These are phyloP conservation scores for Scalesia atractyloides DNA, from an alignment of 129 eudicot genomes.

Conservation along the genomic window DNA sequence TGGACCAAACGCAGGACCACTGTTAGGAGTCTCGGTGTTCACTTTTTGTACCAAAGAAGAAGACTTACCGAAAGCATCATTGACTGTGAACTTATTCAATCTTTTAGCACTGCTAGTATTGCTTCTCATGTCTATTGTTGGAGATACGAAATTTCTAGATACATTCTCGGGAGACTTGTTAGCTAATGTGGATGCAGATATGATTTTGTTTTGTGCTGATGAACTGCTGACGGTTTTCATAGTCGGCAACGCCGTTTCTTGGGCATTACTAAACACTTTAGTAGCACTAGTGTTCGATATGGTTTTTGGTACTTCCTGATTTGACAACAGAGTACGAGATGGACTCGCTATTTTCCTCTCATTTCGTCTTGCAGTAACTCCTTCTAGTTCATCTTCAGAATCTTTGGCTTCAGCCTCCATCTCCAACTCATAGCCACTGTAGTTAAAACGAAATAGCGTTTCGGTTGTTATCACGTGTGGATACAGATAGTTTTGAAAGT, in stretches of 20 bases:
- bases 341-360: slow-evolving; percentile 24
- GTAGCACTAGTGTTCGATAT: slow-evolving; percentile 35
- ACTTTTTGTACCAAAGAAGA: slow-evolving; percentile 29
- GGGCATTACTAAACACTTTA: slow-evolving; percentile 24
- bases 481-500: background rate
- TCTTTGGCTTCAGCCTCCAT: slow-evolving; percentile 89
- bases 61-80: slow-evolving; percentile 28
- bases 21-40: slow-evolving; percentile 13
- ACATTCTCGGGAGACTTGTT: slow-evolving; percentile 43
- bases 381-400: slow-evolving; percentile 79
- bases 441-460: slow-evolving; percentile 1
- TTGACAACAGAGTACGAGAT: slow-evolving; percentile 30
- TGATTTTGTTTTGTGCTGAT: background rate
- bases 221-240: slow-evolving; percentile 4
- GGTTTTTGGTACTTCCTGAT: slow-evolving; percentile 38
- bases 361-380: slow-evolving; percentile 22
- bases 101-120: slow-evolving; percentile 27
- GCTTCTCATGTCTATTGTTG: slow-evolving; percentile 24
- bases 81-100: slow-evolving; percentile 22
- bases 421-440: slow-evolving; percentile 86
- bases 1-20: slow-evolving; percentile 5
- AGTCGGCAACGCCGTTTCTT: slow-evolving; percentile 25
- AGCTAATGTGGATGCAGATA: slow-evolving; percentile 28
- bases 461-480: background rate
- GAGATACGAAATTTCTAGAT: slow-evolving; percentile 23